Base-by-base conservation (phyloP, 306 rosid species). In the Fragaria iinumae region DNA sequence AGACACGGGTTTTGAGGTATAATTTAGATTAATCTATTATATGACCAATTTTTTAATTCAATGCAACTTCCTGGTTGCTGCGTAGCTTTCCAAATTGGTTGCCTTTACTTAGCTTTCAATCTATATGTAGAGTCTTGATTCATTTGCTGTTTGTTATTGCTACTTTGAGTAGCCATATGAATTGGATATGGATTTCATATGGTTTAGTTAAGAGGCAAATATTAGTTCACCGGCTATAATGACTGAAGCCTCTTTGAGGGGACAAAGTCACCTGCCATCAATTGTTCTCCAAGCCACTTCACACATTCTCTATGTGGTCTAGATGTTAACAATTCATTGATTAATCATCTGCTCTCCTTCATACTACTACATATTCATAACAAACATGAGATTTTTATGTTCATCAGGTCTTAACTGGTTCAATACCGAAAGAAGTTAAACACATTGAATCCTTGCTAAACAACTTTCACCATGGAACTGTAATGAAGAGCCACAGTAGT, bases 391-490 rank as follows among this genome's bases (percentile, higher is more conserved):
- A 36, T 74, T 53, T 17, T 76, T 83, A 25, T 55, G 69, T 38
- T 41, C 56, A 62, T 65, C 90, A 94, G 90, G 93, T 89, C 41
- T 90, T 87, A 38, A 88, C 96, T 3, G 96, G 85, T 18, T 90
- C 97, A 36, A 80, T 90, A 66, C 95, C 96, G 23, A 95, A 95
- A 86, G 98, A 93, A 86, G 88, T 90, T 52, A 89, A 88, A 77
- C 96, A 92, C 72, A 88, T 95, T 6, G 91, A 95, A 77, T 84
- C 96, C 71, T 81, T 95, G 86, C 83, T 95, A 48, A 95, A 92
- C 88, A 86, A 89, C 84, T 89, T 89, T 85, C 29, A 88, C 71
- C 70, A 67, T 52, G 91, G 90, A 81, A 76, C 65, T 49, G 86
- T 80, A 9, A 68, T 76, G 85, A 84, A 89, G 62, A 65, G 73